phyloP scores from a whole-genome alignment of 495 filamentous ascomycete species.

The Neurospora pannonica region DNA sequence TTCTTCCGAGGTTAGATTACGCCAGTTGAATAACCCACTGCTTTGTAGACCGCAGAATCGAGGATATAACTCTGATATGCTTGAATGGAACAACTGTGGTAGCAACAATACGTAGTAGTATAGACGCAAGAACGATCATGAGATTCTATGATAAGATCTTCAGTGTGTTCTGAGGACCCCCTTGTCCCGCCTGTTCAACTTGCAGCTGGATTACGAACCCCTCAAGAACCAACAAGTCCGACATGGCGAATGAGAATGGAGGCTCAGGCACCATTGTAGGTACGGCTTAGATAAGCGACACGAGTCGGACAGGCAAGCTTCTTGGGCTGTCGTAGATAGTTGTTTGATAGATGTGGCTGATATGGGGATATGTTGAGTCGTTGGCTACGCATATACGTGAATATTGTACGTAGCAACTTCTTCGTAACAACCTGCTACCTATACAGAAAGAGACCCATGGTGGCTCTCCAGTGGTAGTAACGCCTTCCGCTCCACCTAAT shows the following conservation, averaged over 20 bases:
- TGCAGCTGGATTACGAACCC: neutral
- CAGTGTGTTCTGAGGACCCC: neutral
- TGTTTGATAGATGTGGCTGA: neutral
- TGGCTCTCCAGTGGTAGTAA: neutral
- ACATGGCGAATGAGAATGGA: neutral
- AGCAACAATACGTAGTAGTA: neutral
- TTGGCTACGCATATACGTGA: too few relatives aligned
- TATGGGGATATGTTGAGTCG: neutral
- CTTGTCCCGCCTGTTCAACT: neutral
- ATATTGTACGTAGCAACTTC: too few relatives aligned
- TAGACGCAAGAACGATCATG: neutral
- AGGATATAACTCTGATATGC: too few relatives aligned
- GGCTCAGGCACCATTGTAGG: neutral
- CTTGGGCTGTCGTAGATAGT: neutral
- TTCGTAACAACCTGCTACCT: too few relatives aligned
- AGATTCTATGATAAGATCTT: neutral
- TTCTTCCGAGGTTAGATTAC: too few relatives aligned
- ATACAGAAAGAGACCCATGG: too few relatives aligned
- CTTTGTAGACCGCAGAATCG: too few relatives aligned
- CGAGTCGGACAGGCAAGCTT: neutral
- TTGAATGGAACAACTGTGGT: neutral
- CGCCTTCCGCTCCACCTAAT: neutral
- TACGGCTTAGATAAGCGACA: neutral
- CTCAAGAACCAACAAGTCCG: neutral
- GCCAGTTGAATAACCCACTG: too few relatives aligned